Evolutionary conservation across 208 protist genomes (phyloP).

Genomic region (Trypanosoma cruzi): DNA sequence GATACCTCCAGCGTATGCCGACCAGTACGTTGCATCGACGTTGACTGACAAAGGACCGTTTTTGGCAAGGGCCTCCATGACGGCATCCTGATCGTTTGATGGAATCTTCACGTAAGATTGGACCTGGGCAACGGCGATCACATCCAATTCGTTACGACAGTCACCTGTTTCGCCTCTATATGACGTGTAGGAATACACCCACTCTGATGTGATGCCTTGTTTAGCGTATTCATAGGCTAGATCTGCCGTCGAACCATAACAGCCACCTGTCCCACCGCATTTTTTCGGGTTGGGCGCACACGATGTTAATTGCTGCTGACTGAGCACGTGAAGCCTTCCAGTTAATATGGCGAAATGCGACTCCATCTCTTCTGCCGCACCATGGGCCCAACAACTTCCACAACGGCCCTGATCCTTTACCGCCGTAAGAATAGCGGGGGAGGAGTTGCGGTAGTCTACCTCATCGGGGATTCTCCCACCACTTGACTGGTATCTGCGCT

Average conservation of each 20-base stretch:
- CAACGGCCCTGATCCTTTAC: conserved; percentile 85
- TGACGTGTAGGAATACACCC: conserved; percentile 75
- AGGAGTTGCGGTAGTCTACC: conserved; percentile 44
- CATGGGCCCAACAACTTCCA: conserved; percentile 78
- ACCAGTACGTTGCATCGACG: conserved; percentile 73
- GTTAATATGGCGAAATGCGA: conserved; percentile 60
- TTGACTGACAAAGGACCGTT: conserved; percentile 74
- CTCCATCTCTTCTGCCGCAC: conserved; percentile 72
- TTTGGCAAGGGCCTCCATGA: conserved; percentile 58
- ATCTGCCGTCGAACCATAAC: conserved; percentile 69
- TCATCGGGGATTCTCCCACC: conserved; percentile 29
- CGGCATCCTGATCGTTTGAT: conserved; percentile 50
- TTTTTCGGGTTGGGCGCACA: conserved; percentile 74
- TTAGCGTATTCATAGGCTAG: conserved; percentile 74
- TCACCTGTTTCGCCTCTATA: conserved; percentile 47
- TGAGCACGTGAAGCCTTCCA: conserved; percentile 69
- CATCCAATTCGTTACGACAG: conserved; percentile 40
- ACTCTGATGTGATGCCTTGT: conserved; percentile 66
- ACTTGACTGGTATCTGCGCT: conserved; percentile 6
- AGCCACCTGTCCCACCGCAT: conserved; percentile 76
- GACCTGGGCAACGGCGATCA: conserved; percentile 36
- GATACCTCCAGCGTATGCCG: conserved; percentile 70
- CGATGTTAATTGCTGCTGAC: conserved; percentile 92
- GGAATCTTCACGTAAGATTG: conserved; percentile 63
- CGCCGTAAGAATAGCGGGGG: conserved; percentile 50